phyloP scores from a whole-genome alignment of 129 eudicot species.

The carrot (Daucus carota) region DNA sequence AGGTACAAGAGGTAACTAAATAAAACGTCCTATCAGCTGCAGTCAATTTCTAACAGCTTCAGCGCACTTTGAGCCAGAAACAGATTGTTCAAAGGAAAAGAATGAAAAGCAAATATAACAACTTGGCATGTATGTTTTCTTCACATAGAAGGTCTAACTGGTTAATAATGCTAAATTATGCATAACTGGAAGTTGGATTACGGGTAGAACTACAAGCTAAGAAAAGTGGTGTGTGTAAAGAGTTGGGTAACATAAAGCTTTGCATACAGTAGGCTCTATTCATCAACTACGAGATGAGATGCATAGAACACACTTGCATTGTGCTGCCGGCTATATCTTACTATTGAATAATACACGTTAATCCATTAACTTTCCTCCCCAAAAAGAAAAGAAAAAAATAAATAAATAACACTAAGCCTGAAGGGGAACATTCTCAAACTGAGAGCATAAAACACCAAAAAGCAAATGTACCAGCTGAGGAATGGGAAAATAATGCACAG shows the following conservation, averaged over 20 bases:
- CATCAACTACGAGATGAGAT: background rate
- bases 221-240: background rate
- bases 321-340: background rate
- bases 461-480: slow-evolving; percentile 68
- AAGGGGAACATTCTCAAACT: too few species aligned
- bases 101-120: background rate
- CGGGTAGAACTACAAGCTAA: background rate
- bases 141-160: background rate
- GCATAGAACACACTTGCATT: background rate
- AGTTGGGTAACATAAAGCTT: background rate
- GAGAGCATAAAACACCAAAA: background rate
- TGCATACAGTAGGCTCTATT: background rate
- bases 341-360: background rate
- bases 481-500: slow-evolving; percentile 69
- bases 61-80: background rate
- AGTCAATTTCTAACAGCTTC: background rate
- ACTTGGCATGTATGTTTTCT: background rate
- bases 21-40: background rate
- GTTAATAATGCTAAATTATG: background rate
- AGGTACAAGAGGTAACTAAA: background rate
- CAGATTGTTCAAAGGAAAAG: background rate
- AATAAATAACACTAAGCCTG: background rate
- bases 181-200: background rate
- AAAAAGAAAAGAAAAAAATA: background rate
- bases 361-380: background rate